Conservation (phyloP, 116 monocot genomes). For the Posidonia oceanica region DNA sequence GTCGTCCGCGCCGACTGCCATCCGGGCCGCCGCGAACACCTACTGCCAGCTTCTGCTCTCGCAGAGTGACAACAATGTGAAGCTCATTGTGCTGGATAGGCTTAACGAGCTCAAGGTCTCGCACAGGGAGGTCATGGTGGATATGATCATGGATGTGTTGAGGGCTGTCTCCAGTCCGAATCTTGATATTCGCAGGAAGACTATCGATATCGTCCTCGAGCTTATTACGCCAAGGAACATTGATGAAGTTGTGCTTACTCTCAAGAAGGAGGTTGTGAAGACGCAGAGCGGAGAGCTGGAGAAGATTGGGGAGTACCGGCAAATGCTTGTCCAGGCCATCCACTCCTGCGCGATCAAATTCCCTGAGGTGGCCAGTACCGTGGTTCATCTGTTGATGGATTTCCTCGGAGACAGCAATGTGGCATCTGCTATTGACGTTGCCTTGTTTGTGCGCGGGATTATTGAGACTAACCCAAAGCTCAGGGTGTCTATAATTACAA, state of each 20-base stretch:
- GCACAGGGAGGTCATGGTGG: slow-evolving; percentile 73
- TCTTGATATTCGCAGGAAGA: slow-evolving; percentile 73
- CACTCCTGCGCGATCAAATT: slow-evolving; percentile 84
- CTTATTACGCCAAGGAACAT: slow-evolving; percentile 73
- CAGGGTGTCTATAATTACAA: slow-evolving; percentile 72
- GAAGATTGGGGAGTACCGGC: slow-evolving; percentile 85
- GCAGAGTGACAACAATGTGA: slow-evolving; percentile 90
- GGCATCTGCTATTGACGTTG: slow-evolving; percentile 85
- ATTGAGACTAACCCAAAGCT: slow-evolving; percentile 84
- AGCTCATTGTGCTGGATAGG: slow-evolving; percentile 71
- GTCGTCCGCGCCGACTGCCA: slow-evolving; percentile 78
- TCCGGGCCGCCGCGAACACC: slow-evolving; percentile 65
- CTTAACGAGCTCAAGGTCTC: slow-evolving; percentile 53
- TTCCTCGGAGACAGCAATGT: slow-evolving; percentile 87
- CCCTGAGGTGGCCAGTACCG: slow-evolving; percentile 84
- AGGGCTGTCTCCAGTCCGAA: slow-evolving; percentile 69
- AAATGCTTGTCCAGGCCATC: slow-evolving; percentile 89
- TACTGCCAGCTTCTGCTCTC: slow-evolving; percentile 83
- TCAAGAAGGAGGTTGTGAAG: slow-evolving; percentile 90
- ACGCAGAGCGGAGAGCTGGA: slow-evolving; percentile 83
- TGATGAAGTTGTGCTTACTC: slow-evolving; percentile 74
- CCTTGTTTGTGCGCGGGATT: slow-evolving; percentile 76
- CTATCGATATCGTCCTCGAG: slow-evolving; percentile 69
- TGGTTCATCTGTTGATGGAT: slow-evolving; percentile 88
- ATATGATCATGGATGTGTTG: slow-evolving; percentile 78